Evolutionary conservation across 306 rosid species (phyloP), one percentile per base, ranked within the genome.

Genomic region (Lithocarpus polystachyus): DNA sequence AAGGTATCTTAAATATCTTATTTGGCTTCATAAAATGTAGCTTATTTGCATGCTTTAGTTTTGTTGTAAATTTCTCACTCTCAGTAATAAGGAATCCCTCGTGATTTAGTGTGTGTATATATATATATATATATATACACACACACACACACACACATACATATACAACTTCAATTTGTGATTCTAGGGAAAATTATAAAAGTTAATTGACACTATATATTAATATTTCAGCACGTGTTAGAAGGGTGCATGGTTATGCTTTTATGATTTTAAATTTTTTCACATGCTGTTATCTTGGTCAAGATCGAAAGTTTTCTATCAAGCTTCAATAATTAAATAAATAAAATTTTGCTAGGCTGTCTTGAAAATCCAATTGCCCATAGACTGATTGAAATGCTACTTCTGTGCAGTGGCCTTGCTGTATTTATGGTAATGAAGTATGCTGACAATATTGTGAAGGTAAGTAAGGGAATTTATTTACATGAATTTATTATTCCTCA

Each of bases 391-490:
- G 70, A 67, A 54, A 76, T 56, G 73, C 19, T 71, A 43, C 64
- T 18, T 45, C 61, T 88, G 69, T 84, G 74, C 89, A 95, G 98
- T 89, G 99, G 99, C 77, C 93, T 95, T 84, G 94, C 97, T 83
- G 99, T 95, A 62, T 95, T 96, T 20, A 92, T 95, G 99, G 99
- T 95, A 24, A 87, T 92, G 99, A 95, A 95, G 87, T 95, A 87
- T 83, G 99, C 99, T 57, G 99, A 95, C 90, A 95, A 95, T 77
- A 95, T 92, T 82, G 99, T 92, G 77, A 92, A 95, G 97, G 98
- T 95, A 87, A 81, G 89, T 79, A 77, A n/a, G 65, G 15, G 9
- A 54, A 40, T 71, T 67, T 60, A 40, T 75, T 77, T 61, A 74
- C 68, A 60, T 6, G 68, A 72, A 71, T 84, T 8, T 20, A 31